These are phyloP conservation scores for Vinca minor DNA, from an alignment of 257 asterid species.

Conservation along the genomic window DNA sequence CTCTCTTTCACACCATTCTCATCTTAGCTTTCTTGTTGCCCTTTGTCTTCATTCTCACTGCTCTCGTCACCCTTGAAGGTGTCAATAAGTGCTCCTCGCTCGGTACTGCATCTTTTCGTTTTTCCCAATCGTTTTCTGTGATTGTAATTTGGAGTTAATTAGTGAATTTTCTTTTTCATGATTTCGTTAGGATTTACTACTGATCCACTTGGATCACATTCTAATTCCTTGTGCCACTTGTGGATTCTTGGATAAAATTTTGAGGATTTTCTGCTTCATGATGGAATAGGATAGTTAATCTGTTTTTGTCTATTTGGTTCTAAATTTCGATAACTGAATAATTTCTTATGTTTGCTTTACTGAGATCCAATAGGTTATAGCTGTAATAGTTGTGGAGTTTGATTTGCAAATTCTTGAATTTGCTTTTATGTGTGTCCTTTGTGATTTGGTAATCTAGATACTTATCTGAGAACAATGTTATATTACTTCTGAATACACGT, in stretches of 20 bases:
- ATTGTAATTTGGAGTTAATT: too few species aligned
- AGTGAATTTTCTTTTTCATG: not conserved
- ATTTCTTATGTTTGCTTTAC: not conserved
- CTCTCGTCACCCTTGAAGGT: slow-evolving; percentile 92
- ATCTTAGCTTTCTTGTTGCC: slow-evolving; percentile 87
- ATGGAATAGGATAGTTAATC: not conserved
- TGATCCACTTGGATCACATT: slow-evolving; percentile 5
- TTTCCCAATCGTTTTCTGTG: too few species aligned
- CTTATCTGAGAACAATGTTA: not conserved
- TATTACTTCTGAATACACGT: not conserved
- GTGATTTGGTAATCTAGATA: not conserved
- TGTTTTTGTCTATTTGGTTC: slow-evolving; percentile 1
- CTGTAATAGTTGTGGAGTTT: not conserved
- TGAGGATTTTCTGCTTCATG: not conserved
- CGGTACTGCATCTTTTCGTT: too few species aligned
- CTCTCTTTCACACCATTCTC: slow-evolving; percentile 70
- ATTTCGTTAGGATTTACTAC: not conserved
- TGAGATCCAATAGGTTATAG: not conserved
- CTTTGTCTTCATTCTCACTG: slow-evolving; percentile 84
- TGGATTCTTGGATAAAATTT: not conserved
- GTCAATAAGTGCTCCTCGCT: slow-evolving; percentile 96
- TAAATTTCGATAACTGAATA: not conserved
- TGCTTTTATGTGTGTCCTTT: not conserved
- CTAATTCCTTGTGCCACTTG: not conserved
- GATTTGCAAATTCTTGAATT: not conserved